Percentiles rank a stretch among this genome's conserved stretches.
phyloP scores from a whole-genome alignment of 495 filamentous ascomycete genomes.

The Aspergillus indologenus region DNA sequence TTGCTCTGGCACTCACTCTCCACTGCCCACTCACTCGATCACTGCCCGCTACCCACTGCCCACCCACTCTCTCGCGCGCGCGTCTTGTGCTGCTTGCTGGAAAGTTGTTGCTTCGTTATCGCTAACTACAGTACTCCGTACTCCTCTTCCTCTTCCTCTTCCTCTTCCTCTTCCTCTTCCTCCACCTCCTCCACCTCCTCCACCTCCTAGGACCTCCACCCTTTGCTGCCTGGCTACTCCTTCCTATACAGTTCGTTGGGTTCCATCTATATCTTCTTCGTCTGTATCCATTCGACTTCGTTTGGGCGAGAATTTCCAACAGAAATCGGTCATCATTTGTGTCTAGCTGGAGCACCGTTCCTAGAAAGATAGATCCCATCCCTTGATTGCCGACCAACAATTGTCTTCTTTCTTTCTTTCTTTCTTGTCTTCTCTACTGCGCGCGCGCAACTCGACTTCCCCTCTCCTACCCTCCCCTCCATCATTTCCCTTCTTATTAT shows the following conservation, averaged over 20 bases:
- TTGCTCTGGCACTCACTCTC: neutral
- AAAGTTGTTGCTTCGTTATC: too few species aligned
- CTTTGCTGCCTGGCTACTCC: neutral
- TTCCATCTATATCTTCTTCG: slow-evolving; percentile 1
- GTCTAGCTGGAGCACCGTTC: neutral
- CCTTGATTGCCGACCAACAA: slow-evolving; percentile 17
- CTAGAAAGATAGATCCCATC: slow-evolving; percentile 13
- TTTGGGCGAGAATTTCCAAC: too few species aligned
- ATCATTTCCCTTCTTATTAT: slow-evolving; percentile 3
- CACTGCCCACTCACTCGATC: neutral
- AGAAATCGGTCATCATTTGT: too few species aligned
- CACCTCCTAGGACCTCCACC: slow-evolving; percentile 1
- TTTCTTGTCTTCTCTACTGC: neutral
- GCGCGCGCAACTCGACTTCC: neutral
- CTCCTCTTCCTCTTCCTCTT: too few species aligned
- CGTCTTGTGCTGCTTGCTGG: too few species aligned
- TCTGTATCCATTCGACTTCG: neutral
- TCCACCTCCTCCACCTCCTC: neutral
- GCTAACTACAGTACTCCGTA: too few species aligned
- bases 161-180: too few species aligned
- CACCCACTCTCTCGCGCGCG: too few species aligned
- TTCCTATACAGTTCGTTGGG: neutral
- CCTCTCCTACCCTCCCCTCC: neutral
- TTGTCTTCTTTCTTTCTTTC: neutral
- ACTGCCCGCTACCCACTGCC: too few species aligned